Base-by-base conservation (phyloP, 441 rosid species). In the Melastoma candidum region DNA sequence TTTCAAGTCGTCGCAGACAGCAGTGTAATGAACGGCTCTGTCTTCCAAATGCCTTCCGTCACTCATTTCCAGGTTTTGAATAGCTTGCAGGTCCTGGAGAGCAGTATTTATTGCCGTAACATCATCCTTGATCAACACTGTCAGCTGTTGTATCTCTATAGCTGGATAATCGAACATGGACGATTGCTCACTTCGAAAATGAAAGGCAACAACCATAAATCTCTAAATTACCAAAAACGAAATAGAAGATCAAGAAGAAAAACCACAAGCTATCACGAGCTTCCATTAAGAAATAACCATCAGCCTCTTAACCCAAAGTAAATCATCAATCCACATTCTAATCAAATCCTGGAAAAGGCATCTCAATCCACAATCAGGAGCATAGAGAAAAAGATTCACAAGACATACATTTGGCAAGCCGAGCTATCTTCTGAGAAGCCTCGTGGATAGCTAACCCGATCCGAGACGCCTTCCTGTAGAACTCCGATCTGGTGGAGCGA, bases 101-200 rank as follows among this genome's bases (percentile, higher is more conserved):
- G 96, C 98, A 51, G 64, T 61, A 39, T 92, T 88, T 58, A 85
- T 65, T 12, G 80, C 74, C 7, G 89, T 85, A 55, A 87, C 75
- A n/a, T 87, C 89, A 51, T 84, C 77, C 81, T 87, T 92, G 56
- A 92, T 80, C 78, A 92, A 60, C 25, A 64, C 80, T 26, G 94
- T 92, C 58, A 85, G 57, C 65, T 92, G 90, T 60, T 92, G 94
- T 70, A 92, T 85, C 52, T 88, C 89, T 50, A 85, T 57, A 5
- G 79, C 73, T 3, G 90, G 89, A 71, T 92, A 96, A 69, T 85
- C 76, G 65, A 92, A 92, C 80, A 88, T 88, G 1, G 95, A 85
- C 14, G 98, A 85, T 69, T 77, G 78, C 60, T 82, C 82, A 92
- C 94, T 87, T 76, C 68, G 46, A 44, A 48, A 39, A 49, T 11